Evolutionary conservation across 2,329 filamentous ascomycete species (phyloP), one percentile per base, ranked within the genome.

Genomic region (Aspergillus sp.): DNA sequence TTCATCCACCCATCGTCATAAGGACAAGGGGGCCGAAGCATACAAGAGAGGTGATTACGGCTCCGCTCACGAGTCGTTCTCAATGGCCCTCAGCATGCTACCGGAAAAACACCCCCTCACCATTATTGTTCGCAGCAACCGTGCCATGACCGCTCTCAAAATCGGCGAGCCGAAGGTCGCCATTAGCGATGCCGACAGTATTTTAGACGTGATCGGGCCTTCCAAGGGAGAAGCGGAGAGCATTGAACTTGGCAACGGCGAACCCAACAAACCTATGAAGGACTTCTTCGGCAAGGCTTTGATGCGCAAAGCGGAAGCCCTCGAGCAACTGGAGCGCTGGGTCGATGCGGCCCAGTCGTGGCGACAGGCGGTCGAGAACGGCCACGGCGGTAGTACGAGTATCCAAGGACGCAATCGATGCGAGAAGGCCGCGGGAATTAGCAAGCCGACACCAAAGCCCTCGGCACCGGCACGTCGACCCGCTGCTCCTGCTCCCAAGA

Each of bases 321-420:
- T 98, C 7, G 95, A 99, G 75, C 90, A 96, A 71, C 89, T 99
- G 82, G 95, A 99, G 78, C 91, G 90, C 72, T 99, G 94, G 94
- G 78, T 80, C 2, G 94, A 98, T 54, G 95, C 95, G 1, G 87
- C 87, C 0, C 79, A 81, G 2, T 87, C 90, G 0, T 99, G 95
- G 95, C 87, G 88, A 68, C 80, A 85, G 56, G 93, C 91, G 36
- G 90, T 98, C 1, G 90, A 96, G 75, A 86, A 85, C 26, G 92
- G 93, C 4, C 86, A 96, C 16, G 94, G 95, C n/a, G 94, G 92
- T 7, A 82, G 89, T 7, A 89, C 89, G 9, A 92, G 92, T 54
- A 89, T 92, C 46, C 89, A 93, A 67, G 95, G 94, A 0, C 87
- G 94, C 22, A 90, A 95, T 67, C 84, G 95, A 46, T 98, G 95